A percentile compares a stretch with the other conserved stretches of the same genome.
These are phyloP conservation scores for Dictyostelium firmibasis DNA, from an alignment of 78 protist genomes.

Conservation along the genomic window DNA sequence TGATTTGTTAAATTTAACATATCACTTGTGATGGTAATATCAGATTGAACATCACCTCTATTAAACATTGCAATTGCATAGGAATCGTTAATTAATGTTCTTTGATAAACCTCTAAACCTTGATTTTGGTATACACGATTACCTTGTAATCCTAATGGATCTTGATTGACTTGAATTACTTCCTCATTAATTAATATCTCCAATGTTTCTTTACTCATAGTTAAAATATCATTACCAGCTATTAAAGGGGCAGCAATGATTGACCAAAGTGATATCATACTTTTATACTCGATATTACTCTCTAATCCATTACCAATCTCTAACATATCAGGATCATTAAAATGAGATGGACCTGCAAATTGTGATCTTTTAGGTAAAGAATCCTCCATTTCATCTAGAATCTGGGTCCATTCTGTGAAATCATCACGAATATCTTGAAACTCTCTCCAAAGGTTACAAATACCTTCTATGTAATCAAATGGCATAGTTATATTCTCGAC, in stretches of 20 bases:
- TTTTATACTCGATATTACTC: slow-evolving; percentile 14
- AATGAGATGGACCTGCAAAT: slow-evolving; percentile 81
- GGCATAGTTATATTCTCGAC: not conserved
- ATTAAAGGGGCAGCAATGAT: slow-evolving; percentile 83
- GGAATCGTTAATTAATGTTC: not conserved
- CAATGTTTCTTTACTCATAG: slow-evolving; percentile 45
- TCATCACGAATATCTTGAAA: slow-evolving; percentile 60
- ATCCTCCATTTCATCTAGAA: slow-evolving; percentile 8
- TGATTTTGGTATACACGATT: not conserved
- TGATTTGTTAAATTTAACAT: not conserved
- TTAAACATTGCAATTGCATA: slow-evolving; percentile 50
- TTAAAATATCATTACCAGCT: slow-evolving; percentile 80
- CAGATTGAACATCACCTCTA: not conserved
- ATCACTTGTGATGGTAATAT: not conserved
- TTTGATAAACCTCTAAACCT: slow-evolving; percentile 42
- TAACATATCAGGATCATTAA: slow-evolving; percentile 86
- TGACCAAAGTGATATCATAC: slow-evolving; percentile 85
- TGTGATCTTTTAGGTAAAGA: not conserved
- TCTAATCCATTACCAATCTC: slow-evolving; percentile 87
- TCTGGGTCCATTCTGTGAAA: slow-evolving; percentile 28
- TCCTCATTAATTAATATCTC: slow-evolving; percentile 63
- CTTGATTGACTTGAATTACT: slow-evolving; percentile 84
- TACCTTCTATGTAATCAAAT: slow-evolving; percentile 35
- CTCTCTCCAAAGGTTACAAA: slow-evolving; percentile 86
- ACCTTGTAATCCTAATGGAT: slow-evolving; percentile 85